Evolutionary conservation across 257 asterid species (phyloP).

Genomic region (Jacaranda copaia): DNA sequence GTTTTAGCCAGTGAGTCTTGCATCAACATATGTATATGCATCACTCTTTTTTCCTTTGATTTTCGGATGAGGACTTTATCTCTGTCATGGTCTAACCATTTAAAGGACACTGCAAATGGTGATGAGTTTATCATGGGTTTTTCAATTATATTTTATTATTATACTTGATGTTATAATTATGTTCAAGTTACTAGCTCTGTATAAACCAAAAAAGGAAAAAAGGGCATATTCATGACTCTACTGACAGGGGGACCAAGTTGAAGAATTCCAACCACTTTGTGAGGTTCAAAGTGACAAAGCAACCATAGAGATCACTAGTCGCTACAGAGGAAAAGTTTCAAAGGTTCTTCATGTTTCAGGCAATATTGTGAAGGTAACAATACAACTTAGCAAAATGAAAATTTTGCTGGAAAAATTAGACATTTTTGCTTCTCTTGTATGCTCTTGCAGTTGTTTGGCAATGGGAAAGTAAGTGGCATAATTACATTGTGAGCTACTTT

Average conservation of each 20-base stretch:
- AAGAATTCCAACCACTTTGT: conserved; percentile 96
- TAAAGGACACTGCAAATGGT: too few relatives aligned
- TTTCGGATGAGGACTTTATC: too few relatives aligned
- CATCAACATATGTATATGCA: too few relatives aligned
- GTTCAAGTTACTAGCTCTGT: conserved; percentile 13
- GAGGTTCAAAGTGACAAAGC: conserved; percentile 99
- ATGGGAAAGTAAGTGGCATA: not conserved
- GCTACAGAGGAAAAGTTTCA: conserved; percentile 82
- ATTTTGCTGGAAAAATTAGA: conserved; percentile 6
- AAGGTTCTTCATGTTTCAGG: conserved; percentile 84
- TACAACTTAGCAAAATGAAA: not conserved
- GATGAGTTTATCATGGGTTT: not conserved
- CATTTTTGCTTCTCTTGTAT: not conserved
- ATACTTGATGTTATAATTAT: not conserved
- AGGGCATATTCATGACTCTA: conserved; percentile 11
- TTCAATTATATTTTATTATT: not conserved
- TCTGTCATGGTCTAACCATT: too few relatives aligned
- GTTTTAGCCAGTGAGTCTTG: too few relatives aligned
- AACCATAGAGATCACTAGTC: conserved; percentile 96
- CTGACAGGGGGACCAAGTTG: conserved; percentile 86
- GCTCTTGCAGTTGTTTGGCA: not conserved
- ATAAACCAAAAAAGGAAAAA: too few relatives aligned
- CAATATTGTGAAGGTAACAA: conserved; percentile 77
- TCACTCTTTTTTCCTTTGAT: too few relatives aligned
- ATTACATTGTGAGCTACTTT: conserved; percentile 12